These are phyloP conservation scores for Suillus paluster DNA, from an alignment of 768 basidiomycete species.

Conservation along the genomic window DNA sequence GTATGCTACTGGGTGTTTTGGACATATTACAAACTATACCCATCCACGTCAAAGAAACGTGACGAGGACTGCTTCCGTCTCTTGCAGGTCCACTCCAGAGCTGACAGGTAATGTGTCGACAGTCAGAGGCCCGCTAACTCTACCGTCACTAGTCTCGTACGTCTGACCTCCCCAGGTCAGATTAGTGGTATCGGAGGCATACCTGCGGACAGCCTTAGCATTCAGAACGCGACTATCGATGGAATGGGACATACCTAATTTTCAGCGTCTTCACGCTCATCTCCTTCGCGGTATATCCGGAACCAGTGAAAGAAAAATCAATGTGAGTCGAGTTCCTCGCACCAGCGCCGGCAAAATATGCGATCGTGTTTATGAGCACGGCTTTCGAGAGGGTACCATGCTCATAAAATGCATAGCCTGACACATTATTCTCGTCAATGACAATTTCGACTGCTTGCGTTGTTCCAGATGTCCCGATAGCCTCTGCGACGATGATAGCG, in stretches of 20 bases:
- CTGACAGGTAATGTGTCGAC: conserved; percentile 35
- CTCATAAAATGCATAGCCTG: conserved; percentile 61
- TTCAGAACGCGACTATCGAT: conserved; percentile 2
- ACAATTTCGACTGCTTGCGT: conserved; percentile 51
- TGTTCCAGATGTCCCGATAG: conserved; percentile 51
- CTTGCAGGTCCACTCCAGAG: conserved; percentile 49
- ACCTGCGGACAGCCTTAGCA: conserved; percentile 30
- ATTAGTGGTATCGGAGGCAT: conserved; percentile 53
- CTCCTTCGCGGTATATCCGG: conserved; percentile 3
- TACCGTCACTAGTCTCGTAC: conserved; percentile 55
- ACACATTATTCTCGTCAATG: conserved; percentile 49
- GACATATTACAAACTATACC: conserved; percentile 22
- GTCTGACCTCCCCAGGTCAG: conserved; percentile 63
- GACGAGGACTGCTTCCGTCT: conserved; percentile 46
- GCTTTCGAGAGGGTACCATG: conserved; percentile 46
- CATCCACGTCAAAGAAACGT: neutral
- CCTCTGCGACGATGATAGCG: conserved; percentile 61
- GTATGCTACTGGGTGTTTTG: too few relatives aligned
- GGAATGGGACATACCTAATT: conserved; percentile 40
- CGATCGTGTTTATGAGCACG: conserved; percentile 62
- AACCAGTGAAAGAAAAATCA: too few relatives aligned
- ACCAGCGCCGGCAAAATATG: conserved; percentile 45
- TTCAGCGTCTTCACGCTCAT: conserved; percentile 55
- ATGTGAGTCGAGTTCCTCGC: conserved; percentile 18
- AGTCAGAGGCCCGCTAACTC: conserved; percentile 40